phyloP scores from a whole-genome alignment of 2,329 filamentous ascomycete genomes.

The Hypoxylon sp. region DNA sequence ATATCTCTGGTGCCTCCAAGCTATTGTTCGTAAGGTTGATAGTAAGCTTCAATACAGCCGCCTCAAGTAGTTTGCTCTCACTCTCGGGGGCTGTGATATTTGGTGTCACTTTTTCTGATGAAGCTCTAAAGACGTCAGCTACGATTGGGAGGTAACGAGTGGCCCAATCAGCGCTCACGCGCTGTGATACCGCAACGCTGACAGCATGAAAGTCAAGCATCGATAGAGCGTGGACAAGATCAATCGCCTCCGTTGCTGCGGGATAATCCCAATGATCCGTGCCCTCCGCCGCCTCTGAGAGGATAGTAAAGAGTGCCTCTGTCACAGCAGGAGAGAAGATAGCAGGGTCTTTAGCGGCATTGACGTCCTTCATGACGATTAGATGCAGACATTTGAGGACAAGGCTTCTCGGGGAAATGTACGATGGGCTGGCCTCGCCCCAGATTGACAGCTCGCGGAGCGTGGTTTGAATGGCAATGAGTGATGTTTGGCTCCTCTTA shows the following conservation, averaged over 20 bases:
- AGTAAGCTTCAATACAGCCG: constrained; percentile 76
- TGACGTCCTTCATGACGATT: constrained; percentile 66
- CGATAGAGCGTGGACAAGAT: constrained; percentile 62
- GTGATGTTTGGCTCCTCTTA: constrained; percentile 70
- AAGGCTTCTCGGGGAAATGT: constrained; percentile 74
- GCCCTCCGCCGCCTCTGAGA: constrained; percentile 56
- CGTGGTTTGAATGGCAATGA: constrained; percentile 68
- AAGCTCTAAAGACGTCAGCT: constrained; percentile 62
- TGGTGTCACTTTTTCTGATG: constrained; percentile 49
- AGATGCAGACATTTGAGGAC: constrained; percentile 75
- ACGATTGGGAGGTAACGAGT: constrained; percentile 67
- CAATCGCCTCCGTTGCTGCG: constrained; percentile 52
- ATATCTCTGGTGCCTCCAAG: constrained; percentile 75
- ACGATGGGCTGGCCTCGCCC: constrained; percentile 65
- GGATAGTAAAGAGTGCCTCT: constrained; percentile 64
- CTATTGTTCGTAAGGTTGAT: constrained; percentile 91
- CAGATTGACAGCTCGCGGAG: constrained; percentile 72
- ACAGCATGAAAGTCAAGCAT: constrained; percentile 70
- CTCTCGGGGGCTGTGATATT: constrained; percentile 55
- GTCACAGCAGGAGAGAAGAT: constrained; percentile 66
- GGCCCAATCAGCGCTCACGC: constrained; percentile 62
- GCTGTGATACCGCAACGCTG: constrained; percentile 61
- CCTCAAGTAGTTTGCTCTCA: constrained; percentile 58
- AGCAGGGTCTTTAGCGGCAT: constrained; percentile 63
- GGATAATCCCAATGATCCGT: constrained; percentile 58